phyloP scores from a whole-genome alignment of 768 basidiomycete genomes.

The Arthromyces matolae region DNA sequence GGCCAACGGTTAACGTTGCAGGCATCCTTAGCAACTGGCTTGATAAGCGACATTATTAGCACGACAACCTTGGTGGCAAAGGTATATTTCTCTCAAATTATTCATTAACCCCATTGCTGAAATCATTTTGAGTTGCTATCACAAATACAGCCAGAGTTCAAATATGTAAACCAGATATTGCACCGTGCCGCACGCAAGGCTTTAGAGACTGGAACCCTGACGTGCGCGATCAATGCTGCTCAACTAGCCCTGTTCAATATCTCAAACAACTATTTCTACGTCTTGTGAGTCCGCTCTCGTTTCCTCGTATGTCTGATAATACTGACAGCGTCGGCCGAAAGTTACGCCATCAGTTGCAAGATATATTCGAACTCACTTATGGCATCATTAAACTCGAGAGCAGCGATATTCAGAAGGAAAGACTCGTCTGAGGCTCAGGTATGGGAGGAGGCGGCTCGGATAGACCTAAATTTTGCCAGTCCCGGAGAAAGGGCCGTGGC shows the following conservation, averaged over 20 bases:
- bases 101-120: neutral
- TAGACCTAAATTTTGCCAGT: too few species aligned
- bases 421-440: too few species aligned
- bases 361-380: constrained; percentile 2
- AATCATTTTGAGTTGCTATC: too few species aligned
- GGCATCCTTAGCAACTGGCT: neutral
- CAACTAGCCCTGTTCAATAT: neutral
- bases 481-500: too few species aligned
- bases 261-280: neutral
- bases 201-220: neutral
- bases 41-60: neutral
- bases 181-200: neutral
- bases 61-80: neutral
- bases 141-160: neutral
- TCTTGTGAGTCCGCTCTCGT: neutral
- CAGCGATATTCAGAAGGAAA: neutral
- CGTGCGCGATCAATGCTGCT: neutral
- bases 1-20: neutral
- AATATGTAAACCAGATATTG: neutral
- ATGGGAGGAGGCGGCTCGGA: too few species aligned
- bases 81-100: neutral
- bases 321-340: too few species aligned
- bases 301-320: neutral
- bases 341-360: neutral
- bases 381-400: neutral